Base-by-base conservation (phyloP, 2,329 filamentous ascomycete species). In the Aspergillus sp. region DNA sequence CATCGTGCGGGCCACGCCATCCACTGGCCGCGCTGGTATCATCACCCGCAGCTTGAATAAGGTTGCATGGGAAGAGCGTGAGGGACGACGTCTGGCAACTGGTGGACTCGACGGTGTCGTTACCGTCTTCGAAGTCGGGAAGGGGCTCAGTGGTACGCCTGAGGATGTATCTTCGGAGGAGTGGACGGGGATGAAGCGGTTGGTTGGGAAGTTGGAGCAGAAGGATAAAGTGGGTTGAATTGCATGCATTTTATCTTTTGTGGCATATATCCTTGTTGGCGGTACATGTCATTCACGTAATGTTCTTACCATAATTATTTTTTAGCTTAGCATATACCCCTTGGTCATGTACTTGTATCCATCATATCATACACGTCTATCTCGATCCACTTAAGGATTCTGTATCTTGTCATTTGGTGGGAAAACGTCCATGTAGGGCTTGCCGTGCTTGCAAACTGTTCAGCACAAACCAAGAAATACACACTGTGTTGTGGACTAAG, bases 101-200 rank as follows among this genome's bases (percentile, higher is more conserved):
- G 94, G 93, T 41, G 93, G 93, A 3, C 85, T 98, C 52, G 90
- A 96, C 62, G 91, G 91, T 9, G 83, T 89, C 1, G 77, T 96
- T 19, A 95, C 87, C 0, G 82, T 98, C 6, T 98, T 97, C 63
- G 93, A 98, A 70, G 91, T 98, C 20, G 72, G 72, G 23, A 72
- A 48, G 85, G 89, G 20, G 74, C 78, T 60, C 82, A 90, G 56
- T 67, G 90, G 90, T 22, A 90, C 90, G n/a, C 84, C 86, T 56
- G 93, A 97, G 61, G 79, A 82, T 30, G 78, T 88, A 35, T 85
- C 86, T 65, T 83, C 82, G 45, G 93, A 98, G 61, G 91, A 97
- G 67, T 98, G 93, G 91, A 81, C 85, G 5, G 87, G 81, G 32
- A 87, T 98, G 57, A 97, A 96, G 82, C 90, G 89, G 69, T 74